Base-by-base conservation (phyloP, 2,329 filamentous ascomycete genomes). In the Teratosphaeriaceae sp. region DNA sequence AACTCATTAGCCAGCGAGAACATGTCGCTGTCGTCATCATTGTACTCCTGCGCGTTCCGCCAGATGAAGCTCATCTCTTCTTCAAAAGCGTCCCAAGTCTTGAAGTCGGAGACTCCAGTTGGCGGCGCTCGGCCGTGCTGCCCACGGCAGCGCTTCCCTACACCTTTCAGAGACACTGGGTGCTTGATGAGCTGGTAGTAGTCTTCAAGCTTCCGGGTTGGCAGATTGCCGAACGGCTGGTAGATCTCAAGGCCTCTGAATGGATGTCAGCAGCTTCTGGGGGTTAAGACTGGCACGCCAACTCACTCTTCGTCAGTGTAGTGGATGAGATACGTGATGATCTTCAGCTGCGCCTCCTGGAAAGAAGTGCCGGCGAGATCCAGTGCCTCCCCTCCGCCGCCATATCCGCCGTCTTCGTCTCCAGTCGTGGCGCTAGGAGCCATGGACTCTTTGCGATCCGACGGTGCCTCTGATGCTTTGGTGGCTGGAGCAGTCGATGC, bases 1-100 rank as follows among this genome's bases (percentile, higher is more conserved):
- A 96, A 76, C 46, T 92, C 81, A 38, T 81, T 78, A 1, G 88
- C 87, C 47, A 92, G 71, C 18, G 78, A 72, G 50, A 82, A 87
- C 40, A 95, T 89, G 13, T 88, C 84, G 57, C 89, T 95, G 3
- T 84, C 85, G 59, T 95, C 88, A 63, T 95, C 87, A 53, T 96
- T 96, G 70, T 90, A 96, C 46, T 83, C 83, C 57, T 81, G 84
- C 0, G 88, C 88, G 63, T 96, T 96, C 38, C 75, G 76, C 89
- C 89, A 96, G 33, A 96, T 80, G 40, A 86, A 74, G 55, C 81
- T 85, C 11, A 86, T 75, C 57, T 85, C 85, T 42, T 88, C 81
- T 61, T 88, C 87, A 52, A 95, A 87, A 1, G 80, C 75, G 44
- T 80, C 75, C 89, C 89, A 96, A 39, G 72, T 84, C 62, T 87